Base-by-base conservation (phyloP, 1,139 yeast genomes). In the Casaregolazyma lundiana region DNA sequence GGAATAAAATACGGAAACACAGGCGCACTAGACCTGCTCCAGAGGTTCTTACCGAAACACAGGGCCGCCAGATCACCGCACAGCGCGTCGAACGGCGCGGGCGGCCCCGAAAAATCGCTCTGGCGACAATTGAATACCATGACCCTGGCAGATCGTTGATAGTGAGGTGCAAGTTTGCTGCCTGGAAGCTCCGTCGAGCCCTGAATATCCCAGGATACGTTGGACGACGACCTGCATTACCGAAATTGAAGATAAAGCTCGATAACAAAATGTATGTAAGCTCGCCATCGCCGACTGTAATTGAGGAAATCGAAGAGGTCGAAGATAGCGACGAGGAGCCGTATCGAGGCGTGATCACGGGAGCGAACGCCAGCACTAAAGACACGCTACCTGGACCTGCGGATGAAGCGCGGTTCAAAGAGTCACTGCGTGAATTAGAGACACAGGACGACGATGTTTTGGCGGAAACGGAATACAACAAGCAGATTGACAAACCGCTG, bases 271-370 rank as follows among this genome's bases (percentile, higher is more conserved):
- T 13, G n/a, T 13, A 5, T 15, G n/a, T n/a, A 9, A 7, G 29
- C 24, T 37, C 43, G 13, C 45, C 44, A 9, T 35, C 45, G n/a
- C 48, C 50, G 2, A 41, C 32, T 17, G 16, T 44, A 9, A 44
- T 30, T 18, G 53, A 47, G 21, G 54, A 53, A 17, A 52, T 52
- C n/a, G 58, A 54, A 18, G 52, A 51, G 39, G 52, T 49, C 17
- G 59, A 57, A n/a, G 60, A 55, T 26, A 45, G 51, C 26, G 61
- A 56, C 44, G 59, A 55, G 40, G 59, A 55, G 37, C 92, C 92
- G 0, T 85, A 79, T 57, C 69, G 82, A 48, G 94, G 94, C 0
- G 68, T 83, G 0, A 62, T 84, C 24, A 67, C 73, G 1, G 80
- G 72, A 47, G 75, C 76, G 6, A 84, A 81, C 38, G 81, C 87